phyloP scores from a whole-genome alignment of 2,329 filamentous ascomycete species.

The Microsporum canis region DNA sequence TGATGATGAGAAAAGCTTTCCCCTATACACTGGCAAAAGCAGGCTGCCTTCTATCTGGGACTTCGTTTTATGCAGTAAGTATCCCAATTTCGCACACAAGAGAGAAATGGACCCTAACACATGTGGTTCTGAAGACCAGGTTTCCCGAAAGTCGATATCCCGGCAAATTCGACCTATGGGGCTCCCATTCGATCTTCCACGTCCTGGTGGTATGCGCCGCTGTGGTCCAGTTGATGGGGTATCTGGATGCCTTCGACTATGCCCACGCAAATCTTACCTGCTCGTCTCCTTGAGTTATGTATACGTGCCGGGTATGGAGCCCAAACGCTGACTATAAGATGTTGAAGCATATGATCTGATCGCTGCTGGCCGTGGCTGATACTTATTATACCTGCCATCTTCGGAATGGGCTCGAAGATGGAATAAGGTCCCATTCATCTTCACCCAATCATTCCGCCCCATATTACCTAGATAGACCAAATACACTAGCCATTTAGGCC shows the following conservation, averaged over 20 bases:
- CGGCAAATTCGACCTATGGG: conserved; percentile 16
- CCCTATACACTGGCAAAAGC: conserved; percentile 10
- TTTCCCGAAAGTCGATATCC: conserved; percentile 17
- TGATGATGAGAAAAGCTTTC: conserved; percentile 21
- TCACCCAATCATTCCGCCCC: no score
- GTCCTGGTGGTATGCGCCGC: conserved; percentile 18
- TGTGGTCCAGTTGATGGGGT: conserved; percentile 15
- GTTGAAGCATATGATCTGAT: no score
- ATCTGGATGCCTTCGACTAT: conserved; percentile 15
- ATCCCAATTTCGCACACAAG: conserved; percentile 6
- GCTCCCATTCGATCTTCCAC: conserved; percentile 19
- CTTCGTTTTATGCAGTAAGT: conserved; percentile 21
- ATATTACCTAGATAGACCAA: no score
- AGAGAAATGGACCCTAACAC: conserved; percentile 7
- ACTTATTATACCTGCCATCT: no score
- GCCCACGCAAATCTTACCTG: not conserved
- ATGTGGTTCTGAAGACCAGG: conserved; percentile 12
- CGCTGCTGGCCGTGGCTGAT: no score
- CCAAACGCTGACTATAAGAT: no score
- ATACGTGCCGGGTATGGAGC: no score
- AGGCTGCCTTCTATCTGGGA: conserved; percentile 19
- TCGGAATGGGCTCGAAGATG: no score
- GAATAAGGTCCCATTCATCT: no score
- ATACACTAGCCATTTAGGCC: no score
- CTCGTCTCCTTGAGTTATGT: not conserved